These are phyloP conservation scores for Colletotrichum sp. DNA, from an alignment of 2,329 filamentous ascomycete genomes.

Conservation along the genomic window DNA sequence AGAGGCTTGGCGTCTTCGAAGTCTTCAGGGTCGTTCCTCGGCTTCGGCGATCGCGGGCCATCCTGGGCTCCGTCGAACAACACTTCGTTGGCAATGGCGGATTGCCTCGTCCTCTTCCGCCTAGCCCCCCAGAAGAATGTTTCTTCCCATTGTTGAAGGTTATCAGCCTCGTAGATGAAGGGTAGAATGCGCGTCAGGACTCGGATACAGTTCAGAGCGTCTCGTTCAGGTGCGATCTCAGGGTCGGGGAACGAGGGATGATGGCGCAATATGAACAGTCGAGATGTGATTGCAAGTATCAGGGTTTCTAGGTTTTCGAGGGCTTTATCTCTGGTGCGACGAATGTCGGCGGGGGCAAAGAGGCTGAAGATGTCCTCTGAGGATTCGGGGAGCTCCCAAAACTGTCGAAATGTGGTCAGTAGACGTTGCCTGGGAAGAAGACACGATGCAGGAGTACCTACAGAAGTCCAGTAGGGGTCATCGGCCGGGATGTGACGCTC, in stretches of 20 bases:
- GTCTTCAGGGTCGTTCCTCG: conserved; percentile 62
- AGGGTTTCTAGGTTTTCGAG: conserved; percentile 90
- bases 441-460: conserved; percentile 49
- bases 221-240: conserved; percentile 81
- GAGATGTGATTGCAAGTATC: conserved; percentile 81
- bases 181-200: conserved; percentile 89
- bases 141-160: conserved; percentile 84
- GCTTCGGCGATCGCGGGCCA: neutral
- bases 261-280: conserved; percentile 81
- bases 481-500: conserved; percentile 85
- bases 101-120: conserved; percentile 72
- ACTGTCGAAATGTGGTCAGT: conserved; percentile 55
- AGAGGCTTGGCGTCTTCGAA: conserved; percentile 86
- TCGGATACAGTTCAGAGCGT: conserved; percentile 94
- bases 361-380: conserved; percentile 96
- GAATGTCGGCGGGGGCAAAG: conserved; percentile 88
- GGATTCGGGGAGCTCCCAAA: conserved; percentile 96
- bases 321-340: conserved; percentile 83
- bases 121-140: conserved; percentile 88
- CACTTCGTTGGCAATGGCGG: conserved; percentile 73
- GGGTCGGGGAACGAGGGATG: conserved; percentile 90
- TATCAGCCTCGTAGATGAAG: conserved; percentile 89
- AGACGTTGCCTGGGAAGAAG: neutral
- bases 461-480: conserved; percentile 92
- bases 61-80: conserved; percentile 80